Conservation (phyloP, 2,329 filamentous ascomycete species). For the Aspergillaceae sp. region DNA sequence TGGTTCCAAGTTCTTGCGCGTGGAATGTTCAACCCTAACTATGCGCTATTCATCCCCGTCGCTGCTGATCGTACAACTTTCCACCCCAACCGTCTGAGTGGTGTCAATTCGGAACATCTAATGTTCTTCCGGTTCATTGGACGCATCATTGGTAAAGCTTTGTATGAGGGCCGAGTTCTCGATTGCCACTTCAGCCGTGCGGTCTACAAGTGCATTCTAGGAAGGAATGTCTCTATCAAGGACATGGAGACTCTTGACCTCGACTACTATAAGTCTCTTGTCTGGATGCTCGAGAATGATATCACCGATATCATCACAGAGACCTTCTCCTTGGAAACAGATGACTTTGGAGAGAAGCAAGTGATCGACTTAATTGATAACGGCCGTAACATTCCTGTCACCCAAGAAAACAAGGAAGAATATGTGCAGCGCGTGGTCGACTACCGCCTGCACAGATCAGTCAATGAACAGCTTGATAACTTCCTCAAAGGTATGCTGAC, state of each 20-base stretch:
- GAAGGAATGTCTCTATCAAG: conserved; percentile 92
- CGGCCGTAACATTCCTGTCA: conserved; percentile 85
- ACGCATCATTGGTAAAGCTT: conserved; percentile 92
- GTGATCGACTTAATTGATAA: conserved; percentile 79
- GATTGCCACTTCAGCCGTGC: conserved; percentile 99
- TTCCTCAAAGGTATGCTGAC: conserved; percentile 66
- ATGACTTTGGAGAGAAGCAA: conserved; percentile 84
- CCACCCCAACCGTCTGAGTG: conserved; percentile 91
- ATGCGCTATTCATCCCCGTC: conserved; percentile 90
- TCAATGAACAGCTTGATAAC: conserved; percentile 86
- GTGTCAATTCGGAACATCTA: conserved; percentile 89
- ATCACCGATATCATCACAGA: conserved; percentile 97
- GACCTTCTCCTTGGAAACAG: conserved; percentile 88
- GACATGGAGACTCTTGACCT: conserved; percentile 98
- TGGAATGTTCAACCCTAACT: conserved; percentile 99
- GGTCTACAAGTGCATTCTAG: conserved; percentile 94
- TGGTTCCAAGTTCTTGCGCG: conserved; percentile 98
- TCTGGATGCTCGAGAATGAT: conserved; percentile 98
- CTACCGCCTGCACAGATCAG: conserved; percentile 82
- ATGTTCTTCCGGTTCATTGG: conserved; percentile 99
- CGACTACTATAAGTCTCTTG: conserved; percentile 96
- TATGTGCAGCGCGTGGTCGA: conserved; percentile 93
- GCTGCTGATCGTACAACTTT: conserved; percentile 97
- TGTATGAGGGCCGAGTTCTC: conserved; percentile 90
- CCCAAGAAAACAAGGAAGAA: conserved; percentile 96